phyloP scores from a whole-genome alignment of 805 yeast genomes.

The Candida awuae region DNA sequence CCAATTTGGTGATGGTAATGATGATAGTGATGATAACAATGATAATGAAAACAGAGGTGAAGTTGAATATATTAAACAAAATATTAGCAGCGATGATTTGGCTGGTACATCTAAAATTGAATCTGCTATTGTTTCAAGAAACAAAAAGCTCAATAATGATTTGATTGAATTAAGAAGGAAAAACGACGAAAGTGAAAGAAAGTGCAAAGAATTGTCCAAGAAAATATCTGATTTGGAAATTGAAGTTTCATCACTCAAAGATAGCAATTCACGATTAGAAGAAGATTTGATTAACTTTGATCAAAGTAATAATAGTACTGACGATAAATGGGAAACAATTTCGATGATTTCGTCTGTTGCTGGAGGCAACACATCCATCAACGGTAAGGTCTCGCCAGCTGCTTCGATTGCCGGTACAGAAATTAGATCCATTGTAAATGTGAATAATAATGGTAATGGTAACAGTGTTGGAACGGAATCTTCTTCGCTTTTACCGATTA shows the following conservation, averaged over 20 bases:
- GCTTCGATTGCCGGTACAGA: slow-evolving; percentile 41
- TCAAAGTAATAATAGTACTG: slow-evolving; percentile 28
- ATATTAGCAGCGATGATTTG: too few species aligned
- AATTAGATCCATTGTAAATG: background rate
- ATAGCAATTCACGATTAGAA: slow-evolving; percentile 58
- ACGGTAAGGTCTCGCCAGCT: slow-evolving; percentile 40
- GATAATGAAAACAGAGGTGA: slow-evolving; percentile 28
- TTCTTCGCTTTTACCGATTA: slow-evolving; percentile 63
- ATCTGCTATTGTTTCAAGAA: slow-evolving; percentile 48
- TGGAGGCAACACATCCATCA: slow-evolving; percentile 3
- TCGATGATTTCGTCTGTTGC: slow-evolving; percentile 59
- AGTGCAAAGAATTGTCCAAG: slow-evolving; percentile 34
- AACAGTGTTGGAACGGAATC: slow-evolving; percentile 22
- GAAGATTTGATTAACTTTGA: slow-evolving; percentile 59
- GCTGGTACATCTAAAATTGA: slow-evolving; percentile 41
- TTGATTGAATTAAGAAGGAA: slow-evolving; percentile 57
- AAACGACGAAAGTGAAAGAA: slow-evolving; percentile 38
- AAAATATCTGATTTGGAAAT: slow-evolving; percentile 28
- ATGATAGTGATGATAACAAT: slow-evolving; percentile 27
- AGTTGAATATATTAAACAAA: too few species aligned
- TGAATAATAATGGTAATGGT: background rate
- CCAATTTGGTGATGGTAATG: slow-evolving; percentile 50
- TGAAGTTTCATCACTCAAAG: slow-evolving; percentile 36
- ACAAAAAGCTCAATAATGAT: slow-evolving; percentile 65
- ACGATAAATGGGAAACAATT: slow-evolving; percentile 51